Evolutionary conservation across 73 alveolate genomes (phyloP).

Genomic region (Stentor roeselii): DNA sequence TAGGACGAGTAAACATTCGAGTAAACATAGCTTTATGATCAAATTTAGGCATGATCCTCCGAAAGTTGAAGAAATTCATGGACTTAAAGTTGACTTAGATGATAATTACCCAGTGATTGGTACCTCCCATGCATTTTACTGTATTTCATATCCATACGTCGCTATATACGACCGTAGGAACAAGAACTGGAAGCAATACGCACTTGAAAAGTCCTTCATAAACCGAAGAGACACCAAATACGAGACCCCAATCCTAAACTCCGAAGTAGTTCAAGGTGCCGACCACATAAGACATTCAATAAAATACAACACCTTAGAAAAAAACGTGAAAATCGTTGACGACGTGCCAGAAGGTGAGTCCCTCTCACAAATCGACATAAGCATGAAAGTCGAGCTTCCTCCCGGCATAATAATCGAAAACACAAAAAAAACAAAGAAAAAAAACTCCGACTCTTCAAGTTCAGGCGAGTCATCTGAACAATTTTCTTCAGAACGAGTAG

Average conservation of each 20-base stretch:
- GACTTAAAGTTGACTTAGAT: not conserved
- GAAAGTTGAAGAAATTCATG: not conserved
- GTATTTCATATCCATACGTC: not conserved
- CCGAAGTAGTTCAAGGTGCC: not conserved
- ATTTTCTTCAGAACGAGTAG: not conserved
- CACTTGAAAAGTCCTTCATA: not conserved
- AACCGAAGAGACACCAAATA: not conserved
- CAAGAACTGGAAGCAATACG: not conserved
- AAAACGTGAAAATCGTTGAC: not conserved
- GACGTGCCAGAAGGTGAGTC: not conserved
- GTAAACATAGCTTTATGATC: not conserved
- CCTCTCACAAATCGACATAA: no score
- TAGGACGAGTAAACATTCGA: not conserved
- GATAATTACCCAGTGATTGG: not conserved
- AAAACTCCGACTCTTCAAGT: no score
- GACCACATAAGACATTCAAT: not conserved
- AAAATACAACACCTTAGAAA: not conserved
- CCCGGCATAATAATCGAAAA: not conserved
- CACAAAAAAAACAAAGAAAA: not conserved
- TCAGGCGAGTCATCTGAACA: not conserved
- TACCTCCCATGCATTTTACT: not conserved
- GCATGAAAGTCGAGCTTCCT: not conserved
- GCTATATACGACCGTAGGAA: not conserved
- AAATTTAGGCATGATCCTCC: no score
- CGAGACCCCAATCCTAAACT: not conserved